Evolutionary conservation across 2,329 filamentous ascomycete genomes (phyloP).

Genomic region (Fusarium sp.): DNA sequence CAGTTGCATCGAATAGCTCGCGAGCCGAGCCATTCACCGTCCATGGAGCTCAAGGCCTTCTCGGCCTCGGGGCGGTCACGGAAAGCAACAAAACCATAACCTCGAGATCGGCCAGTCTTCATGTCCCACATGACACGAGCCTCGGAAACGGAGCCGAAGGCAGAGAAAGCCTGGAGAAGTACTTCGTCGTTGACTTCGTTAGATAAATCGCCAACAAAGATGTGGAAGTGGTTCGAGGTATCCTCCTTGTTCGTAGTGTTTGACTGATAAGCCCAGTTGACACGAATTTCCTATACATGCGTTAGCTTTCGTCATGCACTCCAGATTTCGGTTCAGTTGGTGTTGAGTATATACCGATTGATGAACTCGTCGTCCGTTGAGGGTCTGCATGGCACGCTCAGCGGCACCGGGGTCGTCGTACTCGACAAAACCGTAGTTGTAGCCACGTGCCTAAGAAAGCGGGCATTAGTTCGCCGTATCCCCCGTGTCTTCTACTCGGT

Average conservation of each 20-base stretch:
- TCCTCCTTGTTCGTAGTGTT: slow-evolving; percentile 96
- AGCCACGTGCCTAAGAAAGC: slow-evolving; percentile 82
- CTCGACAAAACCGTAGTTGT: slow-evolving; percentile 99
- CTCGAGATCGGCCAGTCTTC: slow-evolving; percentile 98
- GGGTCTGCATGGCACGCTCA: slow-evolving; percentile 95
- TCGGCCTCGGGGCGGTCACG: slow-evolving; percentile 93
- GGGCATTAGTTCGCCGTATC: slow-evolving; percentile 39
- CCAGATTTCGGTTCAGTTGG: slow-evolving; percentile 6
- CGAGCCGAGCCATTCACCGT: slow-evolving; percentile 98
- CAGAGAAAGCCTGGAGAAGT: slow-evolving; percentile 91
- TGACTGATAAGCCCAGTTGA: slow-evolving; percentile 99
- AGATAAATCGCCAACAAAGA: slow-evolving; percentile 96
- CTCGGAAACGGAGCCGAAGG: slow-evolving; percentile 95
- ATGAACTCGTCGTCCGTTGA: slow-evolving; percentile 95
- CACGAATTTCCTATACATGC: slow-evolving; percentile 85
- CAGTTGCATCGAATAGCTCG: slow-evolving; percentile 99
- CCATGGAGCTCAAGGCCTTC: slow-evolving; percentile 96
- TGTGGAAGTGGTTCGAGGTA: slow-evolving; percentile 98
- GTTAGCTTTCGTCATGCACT: slow-evolving; percentile 23
- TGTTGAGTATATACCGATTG: slow-evolving; percentile 74
- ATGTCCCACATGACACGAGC: slow-evolving; percentile 99
- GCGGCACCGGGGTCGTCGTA: slow-evolving; percentile 98
- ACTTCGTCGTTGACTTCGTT: slow-evolving; percentile 99
- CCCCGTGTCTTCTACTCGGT: not conserved
- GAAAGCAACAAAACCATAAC: slow-evolving; percentile 98